Evolutionary conservation across 1,284 basidiomycete species (phyloP), one percentile per base, ranked within the genome.

Genomic region (Volvariella volvacea): DNA sequence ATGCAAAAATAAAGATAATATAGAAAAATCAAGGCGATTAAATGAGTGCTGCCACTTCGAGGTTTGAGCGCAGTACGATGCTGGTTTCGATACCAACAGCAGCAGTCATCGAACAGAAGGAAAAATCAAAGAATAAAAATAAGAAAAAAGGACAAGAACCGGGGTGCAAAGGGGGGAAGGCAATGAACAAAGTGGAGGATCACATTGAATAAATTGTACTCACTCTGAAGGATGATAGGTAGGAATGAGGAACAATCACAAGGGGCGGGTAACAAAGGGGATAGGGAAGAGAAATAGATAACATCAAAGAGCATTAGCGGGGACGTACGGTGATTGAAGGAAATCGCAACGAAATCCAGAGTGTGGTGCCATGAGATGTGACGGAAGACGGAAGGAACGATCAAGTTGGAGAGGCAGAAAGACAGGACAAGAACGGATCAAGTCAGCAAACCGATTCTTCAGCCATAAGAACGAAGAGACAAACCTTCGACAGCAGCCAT

Each of bases 401-500:
- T n/a, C n/a, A n/a, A n/a, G n/a, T n/a, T n/a, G n/a, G n/a, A n/a
- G n/a, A n/a, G n/a, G n/a, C n/a, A n/a, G n/a, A n/a, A n/a, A n/a
- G n/a, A n/a, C n/a, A n/a, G n/a, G n/a, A n/a, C n/a, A n/a, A n/a
- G n/a, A n/a, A n/a, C n/a, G n/a, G n/a, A n/a, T n/a, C n/a, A n/a
- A n/a, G n/a, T n/a, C n/a, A n/a, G n/a, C n/a, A n/a, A n/a, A n/a
- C n/a, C n/a, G n/a, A n/a, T n/a, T n/a, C n/a, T 28, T 28, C 6
- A 28, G 6, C 6, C 12, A 28, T 6, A 12, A 28, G 25, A 12
- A 28, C 6, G 6, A 28, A 12, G 25, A 20, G 15, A 70, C 79
- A 54, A 53, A 86, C 88, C 87, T 88, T 90, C 87, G 47, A 91
- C 90, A 50, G 91, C 90, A 50, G 86, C 87, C 92, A 97, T 95